A percentile compares a stretch with the other conserved stretches of the same genome.
Evolutionary conservation across 1,284 basidiomycete species (phyloP).

Genomic region (Ganoderma boninense): DNA sequence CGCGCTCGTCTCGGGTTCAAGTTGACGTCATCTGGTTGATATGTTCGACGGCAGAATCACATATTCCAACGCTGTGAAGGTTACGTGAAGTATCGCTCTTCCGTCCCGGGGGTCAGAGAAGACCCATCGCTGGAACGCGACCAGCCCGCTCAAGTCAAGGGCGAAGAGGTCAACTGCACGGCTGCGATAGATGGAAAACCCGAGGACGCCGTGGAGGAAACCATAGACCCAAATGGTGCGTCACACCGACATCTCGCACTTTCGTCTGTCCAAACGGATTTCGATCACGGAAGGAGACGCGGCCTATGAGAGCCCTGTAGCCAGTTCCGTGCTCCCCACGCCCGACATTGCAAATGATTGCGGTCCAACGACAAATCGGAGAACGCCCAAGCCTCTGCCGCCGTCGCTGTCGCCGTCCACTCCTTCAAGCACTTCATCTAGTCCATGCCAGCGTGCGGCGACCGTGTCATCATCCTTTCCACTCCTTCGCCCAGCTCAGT

Average conservation of each 20-base stretch:
- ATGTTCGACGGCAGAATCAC: conserved; percentile 15
- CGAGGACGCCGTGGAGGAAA: neutral
- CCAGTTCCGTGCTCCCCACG: neutral
- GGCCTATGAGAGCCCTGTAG: neutral
- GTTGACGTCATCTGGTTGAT: neutral
- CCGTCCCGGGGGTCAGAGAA: neutral
- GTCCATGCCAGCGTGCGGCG: neutral
- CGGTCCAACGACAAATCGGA: neutral
- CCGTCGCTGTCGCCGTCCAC: conserved; percentile 4
- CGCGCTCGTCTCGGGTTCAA: neutral
- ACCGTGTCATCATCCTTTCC: neutral
- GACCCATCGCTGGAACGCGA: neutral
- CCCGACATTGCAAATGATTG: neutral
- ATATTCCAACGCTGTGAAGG: conserved; percentile 22
- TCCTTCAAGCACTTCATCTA: neutral
- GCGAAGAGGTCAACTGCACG: neutral
- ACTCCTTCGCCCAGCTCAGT: conserved; percentile 22
- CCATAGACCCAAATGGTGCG: neutral
- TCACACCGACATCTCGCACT: neutral
- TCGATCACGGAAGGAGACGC: neutral
- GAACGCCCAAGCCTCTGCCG: neutral
- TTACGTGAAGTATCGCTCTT: conserved; percentile 22
- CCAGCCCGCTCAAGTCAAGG: neutral
- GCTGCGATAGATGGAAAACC: neutral
- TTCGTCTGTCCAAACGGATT: neutral